phyloP scores from a whole-genome alignment of 495 filamentous ascomycete species.

The Podospora fimiseda region DNA sequence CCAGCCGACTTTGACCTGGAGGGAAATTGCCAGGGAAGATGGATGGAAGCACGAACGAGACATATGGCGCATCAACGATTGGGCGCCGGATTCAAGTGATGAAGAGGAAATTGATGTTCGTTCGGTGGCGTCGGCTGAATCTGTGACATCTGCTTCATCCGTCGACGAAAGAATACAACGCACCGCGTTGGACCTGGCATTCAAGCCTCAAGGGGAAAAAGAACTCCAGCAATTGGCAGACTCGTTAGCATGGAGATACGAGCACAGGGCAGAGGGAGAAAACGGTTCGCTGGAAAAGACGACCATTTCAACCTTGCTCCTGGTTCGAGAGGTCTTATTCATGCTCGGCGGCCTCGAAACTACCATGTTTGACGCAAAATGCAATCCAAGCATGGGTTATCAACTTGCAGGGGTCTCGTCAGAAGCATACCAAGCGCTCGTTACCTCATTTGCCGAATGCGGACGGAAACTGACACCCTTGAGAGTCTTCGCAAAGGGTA shows the following conservation, averaged over 20 bases:
- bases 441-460: conserved; percentile 35
- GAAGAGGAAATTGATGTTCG: conserved; percentile 34
- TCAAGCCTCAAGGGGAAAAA: conserved; percentile 30
- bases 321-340: conserved; percentile 70
- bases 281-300: conserved; percentile 36
- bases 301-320: conserved; percentile 62
- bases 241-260: conserved; percentile 60
- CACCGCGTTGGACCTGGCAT: conserved; percentile 31
- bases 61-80: conserved; percentile 76
- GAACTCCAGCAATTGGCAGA: conserved; percentile 45
- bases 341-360: conserved; percentile 80
- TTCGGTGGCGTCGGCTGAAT: conserved; percentile 29
- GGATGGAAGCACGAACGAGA: conserved; percentile 60
- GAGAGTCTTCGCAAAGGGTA: conserved; percentile 25
- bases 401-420: conserved; percentile 34
- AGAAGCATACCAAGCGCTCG: conserved; percentile 36
- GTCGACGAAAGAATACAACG: conserved; percentile 32
- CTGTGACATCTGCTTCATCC: conserved; percentile 16
- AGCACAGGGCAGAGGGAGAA: conserved; percentile 22
- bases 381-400: conserved; percentile 25
- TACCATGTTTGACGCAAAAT: conserved; percentile 54
- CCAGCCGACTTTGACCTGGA: conserved; percentile 57
- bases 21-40: conserved; percentile 67
- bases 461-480: conserved; percentile 33
- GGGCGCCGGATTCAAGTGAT: conserved; percentile 58